Evolutionary conservation across 805 yeast genomes (phyloP), one percentile per base, ranked within the genome.

Genomic region (Zygosaccharomyces siamensis): DNA sequence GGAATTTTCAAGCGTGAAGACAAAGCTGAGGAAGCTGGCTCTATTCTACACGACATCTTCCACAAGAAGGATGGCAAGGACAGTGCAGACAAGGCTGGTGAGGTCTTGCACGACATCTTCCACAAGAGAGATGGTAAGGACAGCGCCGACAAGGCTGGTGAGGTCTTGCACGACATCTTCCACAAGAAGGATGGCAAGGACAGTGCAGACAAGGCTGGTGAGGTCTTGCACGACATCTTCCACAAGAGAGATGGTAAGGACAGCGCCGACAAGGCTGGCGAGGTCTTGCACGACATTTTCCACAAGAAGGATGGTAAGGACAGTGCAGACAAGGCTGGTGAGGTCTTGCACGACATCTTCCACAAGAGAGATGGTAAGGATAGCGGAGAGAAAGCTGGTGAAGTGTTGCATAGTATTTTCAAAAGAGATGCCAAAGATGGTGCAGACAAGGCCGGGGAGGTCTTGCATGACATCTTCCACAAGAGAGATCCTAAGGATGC

Each of bases 11-110:
- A 26, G 28, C 28, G 28, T 26, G 28, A 26, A 26, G 28, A 26
- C 28, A 35, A 35, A n/a, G 38, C 38, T 14, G 7, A 39, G 5
- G 31, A 39, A 7, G 43, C 43, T 7, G 43, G 33, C 4, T 30
- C 24, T 16, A 14, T 39, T 11, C 21, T 39, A 16, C 20, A 24
- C 7, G 33, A 39, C 8, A 39, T 39, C 24, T 39, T 39, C 31
- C 30, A 39, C 43, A 26, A 39, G 43, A 26, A 35, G 16, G 43
- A 26, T n/a, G 33, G 33, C 26, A 27, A 39, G 33, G 43, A 39
- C 7, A 18, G 43, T 14, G 31, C 43, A 1, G 21, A 39, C 3
- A 23, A 39, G 20, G 42, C 42, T 8, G 31, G 31, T 7, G 42
- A 39, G n/a, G 21, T 39, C 12, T 20, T 39, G 26, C 12, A 18